Evolutionary conservation across 306 rosid species (phyloP), one percentile per base, ranked within the genome.

Genomic region (Castanopsis chinensis): DNA sequence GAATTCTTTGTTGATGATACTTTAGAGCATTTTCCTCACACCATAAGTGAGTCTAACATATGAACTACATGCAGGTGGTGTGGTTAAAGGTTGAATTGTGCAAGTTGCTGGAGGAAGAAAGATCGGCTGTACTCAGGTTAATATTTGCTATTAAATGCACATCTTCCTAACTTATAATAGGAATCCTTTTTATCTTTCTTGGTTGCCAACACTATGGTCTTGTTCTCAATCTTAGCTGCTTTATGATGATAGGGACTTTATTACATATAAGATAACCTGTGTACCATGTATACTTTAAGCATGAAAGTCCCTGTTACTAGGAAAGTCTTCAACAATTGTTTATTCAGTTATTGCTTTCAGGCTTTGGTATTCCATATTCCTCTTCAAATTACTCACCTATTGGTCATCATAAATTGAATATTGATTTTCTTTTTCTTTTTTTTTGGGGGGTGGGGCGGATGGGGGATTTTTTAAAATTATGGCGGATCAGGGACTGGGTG

Each of bases 61-160:
- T 73, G 72, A 80, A 72, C 83, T 74, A 43, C 23, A 9, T 87
- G 91, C 96, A 95, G 99, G 93, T 95, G 72, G 93, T 86, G 55
- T 89, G 94, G 90, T 86, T 95, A 83, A 95, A 95, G 88, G 91
- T 83, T 89, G 97, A 93, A 71, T 88, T 95, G 58, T 93, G 99
- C 86, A 89, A 84, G 81, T 81, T 87, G 84, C 90, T 95, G 77
- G 99, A 91, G 84, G 98, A 95, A 28, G 93, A 90, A 88, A 87
- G 99, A 90, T 95, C 99, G 55, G 82, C 96, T 83, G 77, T 90
- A 82, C 93, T 95, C 72, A 91, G 98, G 99, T 95, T 80, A 52
- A 45, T 80, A 75, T 73, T 79, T 81, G 74, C 25, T 28, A 55
- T 54, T 73, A 32, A 14, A 75, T 30, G 53, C 61, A 11, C 69